These are phyloP conservation scores for Citrus sp. DNA, from an alignment of 345 rosid genomes.

Conservation along the genomic window DNA sequence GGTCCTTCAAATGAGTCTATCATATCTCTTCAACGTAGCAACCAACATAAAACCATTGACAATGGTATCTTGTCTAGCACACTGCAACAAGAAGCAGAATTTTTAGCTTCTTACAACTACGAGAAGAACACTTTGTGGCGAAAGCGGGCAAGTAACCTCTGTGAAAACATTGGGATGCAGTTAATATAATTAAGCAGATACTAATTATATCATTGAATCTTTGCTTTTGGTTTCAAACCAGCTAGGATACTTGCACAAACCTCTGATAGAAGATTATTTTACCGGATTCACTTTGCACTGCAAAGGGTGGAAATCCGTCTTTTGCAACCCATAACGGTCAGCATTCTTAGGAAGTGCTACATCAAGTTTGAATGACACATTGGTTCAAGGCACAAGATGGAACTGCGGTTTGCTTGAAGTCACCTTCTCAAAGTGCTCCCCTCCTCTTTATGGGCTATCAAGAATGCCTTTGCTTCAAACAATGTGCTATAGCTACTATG, in stretches of 20 bases:
- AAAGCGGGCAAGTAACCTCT: constrained; percentile 4
- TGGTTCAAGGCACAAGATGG: constrained; percentile 31
- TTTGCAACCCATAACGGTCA: constrained; percentile 20
- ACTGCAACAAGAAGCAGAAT: not conserved
- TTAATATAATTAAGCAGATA: not conserved
- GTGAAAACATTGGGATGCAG: not conserved
- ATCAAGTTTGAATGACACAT: constrained; percentile 22
- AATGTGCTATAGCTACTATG: constrained; percentile 18
- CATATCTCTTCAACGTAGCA: not conserved
- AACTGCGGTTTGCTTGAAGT: constrained; percentile 24
- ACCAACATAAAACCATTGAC: not conserved
- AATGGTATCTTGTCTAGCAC: not conserved
- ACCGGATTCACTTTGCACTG: constrained; percentile 27
- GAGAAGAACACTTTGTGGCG: constrained; percentile 19
- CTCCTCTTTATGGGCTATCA: constrained; percentile 20
- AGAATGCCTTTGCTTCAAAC: constrained; percentile 25
- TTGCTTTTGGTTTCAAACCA: constrained; percentile 1
- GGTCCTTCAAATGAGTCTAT: constrained; percentile 28
- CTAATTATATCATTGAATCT: not conserved
- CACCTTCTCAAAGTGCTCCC: constrained; percentile 22
- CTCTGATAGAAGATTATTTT: constrained; percentile 28
- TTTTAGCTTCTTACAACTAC: constrained; percentile 10
- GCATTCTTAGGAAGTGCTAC: constrained; percentile 26
- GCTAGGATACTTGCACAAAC: constrained; percentile 25
- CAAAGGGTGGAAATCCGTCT: constrained; percentile 27